Conservation (phyloP, 176 grass and related monocot species). For the Zizania latifolia region DNA sequence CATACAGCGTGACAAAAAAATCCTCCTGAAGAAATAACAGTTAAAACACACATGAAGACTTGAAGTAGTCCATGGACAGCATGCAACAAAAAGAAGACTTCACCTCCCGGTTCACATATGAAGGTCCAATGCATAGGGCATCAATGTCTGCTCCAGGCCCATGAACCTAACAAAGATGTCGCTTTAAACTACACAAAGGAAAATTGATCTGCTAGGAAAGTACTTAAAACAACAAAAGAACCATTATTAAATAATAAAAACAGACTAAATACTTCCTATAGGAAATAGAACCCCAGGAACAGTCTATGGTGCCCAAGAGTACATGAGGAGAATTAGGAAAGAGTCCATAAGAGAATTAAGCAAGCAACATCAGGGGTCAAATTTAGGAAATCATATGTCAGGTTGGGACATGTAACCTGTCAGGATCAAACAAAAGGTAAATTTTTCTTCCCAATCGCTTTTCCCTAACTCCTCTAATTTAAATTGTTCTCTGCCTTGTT, state of each 20-base stretch:
- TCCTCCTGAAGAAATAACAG: slow-evolving; percentile 64
- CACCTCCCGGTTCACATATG: slow-evolving; percentile 97
- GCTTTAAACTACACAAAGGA: neutral
- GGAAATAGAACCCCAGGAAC: too few species aligned
- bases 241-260: neutral
- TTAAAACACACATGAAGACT: neutral
- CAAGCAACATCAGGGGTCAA: too few species aligned
- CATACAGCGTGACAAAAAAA: slow-evolving; percentile 79
- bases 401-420: too few species aligned
- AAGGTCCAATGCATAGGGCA: slow-evolving; percentile 91
- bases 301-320: too few species aligned
- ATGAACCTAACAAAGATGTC: slow-evolving; percentile 60
- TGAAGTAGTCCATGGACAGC: slow-evolving; percentile 13
- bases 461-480: too few species aligned
- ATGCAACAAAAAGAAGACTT: slow-evolving; percentile 19
- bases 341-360: too few species aligned
- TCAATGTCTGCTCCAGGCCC: slow-evolving; percentile 94
- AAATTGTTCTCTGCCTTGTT: too few species aligned
- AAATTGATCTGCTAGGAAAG: neutral
- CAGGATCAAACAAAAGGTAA: too few species aligned
- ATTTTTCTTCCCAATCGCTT: too few species aligned
- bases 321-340: too few species aligned
- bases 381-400: too few species aligned
- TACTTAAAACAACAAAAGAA: slow-evolving; percentile 5
- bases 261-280: neutral